phyloP scores from a whole-genome alignment of 257 asterid genomes.

The Plectranthus barbatus region DNA sequence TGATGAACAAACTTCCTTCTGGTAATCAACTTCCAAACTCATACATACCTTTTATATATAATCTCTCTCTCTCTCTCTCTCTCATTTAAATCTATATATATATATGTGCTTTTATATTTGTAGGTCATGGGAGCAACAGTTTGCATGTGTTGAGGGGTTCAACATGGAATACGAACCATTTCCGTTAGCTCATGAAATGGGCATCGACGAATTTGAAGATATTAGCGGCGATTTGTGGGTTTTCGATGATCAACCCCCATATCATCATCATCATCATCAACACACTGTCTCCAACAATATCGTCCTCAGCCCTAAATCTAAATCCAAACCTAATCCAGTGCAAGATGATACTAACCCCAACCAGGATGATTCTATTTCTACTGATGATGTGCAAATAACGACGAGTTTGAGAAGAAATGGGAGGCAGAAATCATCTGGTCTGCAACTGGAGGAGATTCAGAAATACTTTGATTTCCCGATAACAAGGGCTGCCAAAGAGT shows the following conservation, averaged over 20 bases:
- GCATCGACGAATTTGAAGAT: conserved; percentile 31
- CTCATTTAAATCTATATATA: background rate
- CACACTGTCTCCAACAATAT: background rate
- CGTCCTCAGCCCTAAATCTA: background rate
- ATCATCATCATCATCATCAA: too few species aligned
- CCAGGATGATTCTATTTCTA: too few species aligned
- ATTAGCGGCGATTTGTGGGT: conserved; percentile 38
- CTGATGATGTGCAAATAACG: too few species aligned
- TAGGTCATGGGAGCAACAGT: conserved; percentile 42
- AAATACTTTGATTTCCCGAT: conserved; percentile 68
- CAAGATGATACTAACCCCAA: too few species aligned
- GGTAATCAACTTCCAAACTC: conserved; percentile 18
- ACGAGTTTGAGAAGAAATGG: conserved; percentile 17
- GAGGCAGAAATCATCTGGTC: conserved; percentile 28
- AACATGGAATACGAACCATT: conserved; percentile 21
- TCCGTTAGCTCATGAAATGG: conserved; percentile 7
- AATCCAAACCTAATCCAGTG: too few species aligned
- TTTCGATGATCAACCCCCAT: conserved; percentile 15
- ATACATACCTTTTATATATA: background rate
- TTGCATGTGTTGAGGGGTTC: conserved; percentile 15
- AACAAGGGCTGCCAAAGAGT: conserved; percentile 64
- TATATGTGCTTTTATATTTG: background rate
- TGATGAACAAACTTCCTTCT: conserved; percentile 26
- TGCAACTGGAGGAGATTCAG: conserved; percentile 57
- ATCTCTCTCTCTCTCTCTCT: background rate